Conservation (phyloP, 805 yeast genomes). For the Saccharomycopsis schoenii region DNA sequence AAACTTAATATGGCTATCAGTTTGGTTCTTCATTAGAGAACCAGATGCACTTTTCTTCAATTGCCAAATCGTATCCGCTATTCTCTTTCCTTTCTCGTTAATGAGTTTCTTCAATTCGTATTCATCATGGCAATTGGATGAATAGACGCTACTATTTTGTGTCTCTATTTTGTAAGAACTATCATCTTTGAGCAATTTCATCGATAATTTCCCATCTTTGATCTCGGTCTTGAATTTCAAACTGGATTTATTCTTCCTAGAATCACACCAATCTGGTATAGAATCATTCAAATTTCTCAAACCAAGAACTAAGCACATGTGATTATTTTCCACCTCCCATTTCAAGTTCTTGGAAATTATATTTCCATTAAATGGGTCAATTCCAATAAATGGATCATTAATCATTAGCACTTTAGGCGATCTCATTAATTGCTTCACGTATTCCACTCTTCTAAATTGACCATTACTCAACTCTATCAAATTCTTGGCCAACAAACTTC, state of each 20-base stretch:
- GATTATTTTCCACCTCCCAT: not conserved
- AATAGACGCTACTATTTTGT: not conserved
- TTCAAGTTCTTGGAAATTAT: not conserved
- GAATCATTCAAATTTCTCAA: conserved; percentile 56
- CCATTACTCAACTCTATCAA: conserved; percentile 87
- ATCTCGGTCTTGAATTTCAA: not conserved
- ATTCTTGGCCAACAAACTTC: conserved; percentile 59
- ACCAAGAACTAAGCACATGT: conserved; percentile 48
- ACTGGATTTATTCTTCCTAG: conserved; percentile 14
- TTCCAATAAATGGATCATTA: conserved; percentile 89
- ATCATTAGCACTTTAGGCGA: conserved; percentile 59
- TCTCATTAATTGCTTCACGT: conserved; percentile 63
- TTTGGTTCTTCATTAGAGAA: too few relatives aligned
- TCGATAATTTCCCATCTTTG: not conserved
- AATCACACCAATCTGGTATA: conserved; percentile 65
- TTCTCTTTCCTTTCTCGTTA: not conserved
- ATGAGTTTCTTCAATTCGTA: not conserved
- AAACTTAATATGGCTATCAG: conserved; percentile 35
- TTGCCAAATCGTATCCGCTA: not conserved
- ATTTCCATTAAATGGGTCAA: conserved; percentile 46
- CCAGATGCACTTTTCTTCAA: not conserved
- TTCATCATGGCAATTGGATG: not conserved
- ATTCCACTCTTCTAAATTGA: conserved; percentile 81
- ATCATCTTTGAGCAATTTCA: not conserved
- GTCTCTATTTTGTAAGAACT: not conserved